A percentile compares a stretch with the other conserved stretches of the same genome.
Evolutionary conservation across 768 basidiomycete species (phyloP).

Genomic region (Paxillus involutus): DNA sequence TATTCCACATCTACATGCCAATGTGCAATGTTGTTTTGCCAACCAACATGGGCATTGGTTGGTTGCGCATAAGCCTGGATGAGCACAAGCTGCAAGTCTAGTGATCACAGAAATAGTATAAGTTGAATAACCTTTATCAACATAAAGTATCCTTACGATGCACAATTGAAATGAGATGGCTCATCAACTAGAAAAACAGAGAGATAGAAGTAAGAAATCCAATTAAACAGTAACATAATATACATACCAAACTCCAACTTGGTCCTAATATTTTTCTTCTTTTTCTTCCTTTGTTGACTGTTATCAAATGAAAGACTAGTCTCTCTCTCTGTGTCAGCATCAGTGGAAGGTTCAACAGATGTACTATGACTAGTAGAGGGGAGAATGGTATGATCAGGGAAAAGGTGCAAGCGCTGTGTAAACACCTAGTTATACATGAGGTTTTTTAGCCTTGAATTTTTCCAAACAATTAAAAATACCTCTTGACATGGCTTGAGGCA

Average conservation of each 20-base stretch:
- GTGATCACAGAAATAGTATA: neutral
- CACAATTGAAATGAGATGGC: neutral
- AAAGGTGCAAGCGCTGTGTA: constrained; percentile 18
- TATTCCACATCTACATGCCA: constrained; percentile 46
- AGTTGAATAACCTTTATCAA: neutral
- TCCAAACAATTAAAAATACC: constrained; percentile 22
- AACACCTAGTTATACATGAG: constrained; percentile 11
- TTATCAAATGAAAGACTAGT: neutral
- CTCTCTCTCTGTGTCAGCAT: neutral
- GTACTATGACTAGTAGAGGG: constrained; percentile 3
- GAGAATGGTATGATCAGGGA: constrained; percentile 17
- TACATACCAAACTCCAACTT: constrained; percentile 17
- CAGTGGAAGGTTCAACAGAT: neutral
- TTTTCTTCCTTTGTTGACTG: constrained; percentile 2
- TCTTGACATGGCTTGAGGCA: constrained; percentile 49
- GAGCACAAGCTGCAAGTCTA: constrained; percentile 43
- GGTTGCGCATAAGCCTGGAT: constrained; percentile 46
- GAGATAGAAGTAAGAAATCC: neutral
- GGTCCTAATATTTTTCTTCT: neutral
- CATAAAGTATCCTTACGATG: constrained; percentile 12
- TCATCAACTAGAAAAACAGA: constrained; percentile 13
- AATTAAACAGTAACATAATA: neutral
- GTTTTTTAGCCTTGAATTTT: neutral
- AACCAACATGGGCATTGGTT: constrained; percentile 41
- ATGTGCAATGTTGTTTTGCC: constrained; percentile 41